A percentile compares a stretch with the other conserved stretches of the same genome.
phyloP scores from a whole-genome alignment of 2,329 filamentous ascomycete genomes.

The Aspergillus costaricaensis region DNA sequence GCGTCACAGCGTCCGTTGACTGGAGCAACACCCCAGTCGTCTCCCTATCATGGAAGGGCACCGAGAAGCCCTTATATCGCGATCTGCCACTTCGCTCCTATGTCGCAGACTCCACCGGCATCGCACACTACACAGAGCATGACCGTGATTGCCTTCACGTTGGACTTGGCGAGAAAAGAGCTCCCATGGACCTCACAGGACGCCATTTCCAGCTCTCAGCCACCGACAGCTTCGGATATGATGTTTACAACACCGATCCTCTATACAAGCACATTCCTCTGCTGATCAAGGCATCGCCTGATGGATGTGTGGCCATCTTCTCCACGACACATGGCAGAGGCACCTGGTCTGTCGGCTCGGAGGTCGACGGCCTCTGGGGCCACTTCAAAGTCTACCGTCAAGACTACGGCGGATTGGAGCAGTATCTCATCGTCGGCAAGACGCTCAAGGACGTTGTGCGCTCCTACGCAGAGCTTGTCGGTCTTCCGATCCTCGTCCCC shows the following conservation, averaged over 20 bases:
- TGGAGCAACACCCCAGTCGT: slow-evolving; percentile 63
- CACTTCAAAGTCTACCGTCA: slow-evolving; percentile 74
- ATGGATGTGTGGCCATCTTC: slow-evolving; percentile 67
- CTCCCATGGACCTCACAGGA: slow-evolving; percentile 70
- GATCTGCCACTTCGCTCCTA: slow-evolving; percentile 70
- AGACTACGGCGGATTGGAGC: slow-evolving; percentile 70
- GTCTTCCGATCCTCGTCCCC: slow-evolving; percentile 67
- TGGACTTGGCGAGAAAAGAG: slow-evolving; percentile 71
- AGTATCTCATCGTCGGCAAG: slow-evolving; percentile 68
- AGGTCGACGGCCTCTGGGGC: slow-evolving; percentile 76
- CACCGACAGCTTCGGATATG: slow-evolving; percentile 73
- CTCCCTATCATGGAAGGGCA: slow-evolving; percentile 55
- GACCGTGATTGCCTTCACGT: slow-evolving; percentile 65
- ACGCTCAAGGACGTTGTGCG: slow-evolving; percentile 67
- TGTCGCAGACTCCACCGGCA: slow-evolving; percentile 60
- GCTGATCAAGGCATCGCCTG: slow-evolving; percentile 66
- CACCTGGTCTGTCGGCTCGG: slow-evolving; percentile 66
- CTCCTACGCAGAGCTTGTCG: slow-evolving; percentile 67
- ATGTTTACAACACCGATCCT: slow-evolving; percentile 69
- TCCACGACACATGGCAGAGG: slow-evolving; percentile 67
- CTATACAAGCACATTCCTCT: slow-evolving; percentile 76
- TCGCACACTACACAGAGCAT: slow-evolving; percentile 67
- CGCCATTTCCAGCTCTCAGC: slow-evolving; percentile 67
- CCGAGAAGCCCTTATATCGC: slow-evolving; percentile 57
- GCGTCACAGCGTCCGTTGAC: slow-evolving; percentile 58